Evolutionary conservation across 2,329 filamentous ascomycete genomes (phyloP).

Genomic region (Trichoderma lentiforme): DNA sequence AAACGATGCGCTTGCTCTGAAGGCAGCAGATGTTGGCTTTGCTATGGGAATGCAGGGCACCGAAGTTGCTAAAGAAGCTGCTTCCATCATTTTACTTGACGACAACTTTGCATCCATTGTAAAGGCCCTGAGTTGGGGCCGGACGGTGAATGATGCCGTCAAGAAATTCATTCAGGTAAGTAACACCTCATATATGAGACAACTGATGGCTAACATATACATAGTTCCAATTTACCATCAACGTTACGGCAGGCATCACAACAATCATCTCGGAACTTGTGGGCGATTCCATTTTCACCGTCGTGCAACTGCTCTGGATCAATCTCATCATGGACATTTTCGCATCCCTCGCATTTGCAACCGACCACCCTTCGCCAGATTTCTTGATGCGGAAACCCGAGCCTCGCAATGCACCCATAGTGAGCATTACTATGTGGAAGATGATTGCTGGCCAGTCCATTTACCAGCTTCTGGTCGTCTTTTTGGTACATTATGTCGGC

Average conservation of each 20-base stretch:
- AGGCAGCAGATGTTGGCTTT: constrained; percentile 64
- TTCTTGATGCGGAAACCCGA: constrained; percentile 66
- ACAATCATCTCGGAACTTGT: constrained; percentile 62
- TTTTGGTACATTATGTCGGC: constrained; percentile 60
- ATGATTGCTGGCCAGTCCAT: constrained; percentile 82
- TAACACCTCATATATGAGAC: too few relatives aligned
- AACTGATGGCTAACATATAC: not conserved
- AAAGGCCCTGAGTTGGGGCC: constrained; percentile 59
- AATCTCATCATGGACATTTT: constrained; percentile 70
- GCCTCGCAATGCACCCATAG: constrained; percentile 68
- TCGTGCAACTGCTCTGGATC: constrained; percentile 66
- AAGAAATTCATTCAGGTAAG: constrained; percentile 59
- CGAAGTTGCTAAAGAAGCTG: constrained; percentile 64
- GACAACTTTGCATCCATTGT: constrained; percentile 65
- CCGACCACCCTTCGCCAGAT: constrained; percentile 54
- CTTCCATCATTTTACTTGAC: constrained; percentile 62
- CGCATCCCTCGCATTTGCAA: constrained; percentile 61
- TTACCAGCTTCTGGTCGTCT: constrained; percentile 64
- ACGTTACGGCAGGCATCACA: constrained; percentile 63
- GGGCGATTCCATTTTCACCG: constrained; percentile 52
- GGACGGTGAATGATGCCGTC: constrained; percentile 61
- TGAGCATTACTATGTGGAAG: constrained; percentile 80
- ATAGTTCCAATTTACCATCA: constrained; percentile 63
- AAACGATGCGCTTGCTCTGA: constrained; percentile 63
- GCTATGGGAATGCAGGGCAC: constrained; percentile 66